Base-by-base conservation (phyloP, 495 filamentous ascomycete genomes). In the Annulohypoxylon stygium region DNA sequence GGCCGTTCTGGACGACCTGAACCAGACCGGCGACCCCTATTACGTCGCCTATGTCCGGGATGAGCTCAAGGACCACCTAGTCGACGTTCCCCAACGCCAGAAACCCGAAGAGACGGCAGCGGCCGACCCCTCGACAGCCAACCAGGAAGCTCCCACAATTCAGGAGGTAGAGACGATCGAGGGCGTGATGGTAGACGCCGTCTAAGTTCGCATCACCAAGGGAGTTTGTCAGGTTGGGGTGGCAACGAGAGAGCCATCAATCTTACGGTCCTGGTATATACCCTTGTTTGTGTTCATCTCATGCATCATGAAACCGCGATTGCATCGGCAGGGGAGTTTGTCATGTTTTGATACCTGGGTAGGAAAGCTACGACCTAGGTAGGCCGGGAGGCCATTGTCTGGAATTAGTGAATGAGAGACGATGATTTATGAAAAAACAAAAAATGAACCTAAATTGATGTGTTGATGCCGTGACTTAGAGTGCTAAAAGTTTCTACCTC, bases 31-130 rank as follows among this genome's bases (percentile, higher is more conserved):
- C 1, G 97, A 94, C 30, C 93, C 94, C 1, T 97, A 97, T 76
- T 97, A 95, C 78, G 87, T 97, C 18, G 93, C 94, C 14, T 97
- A 97, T 74, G 90, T 97, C 16, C 85, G 87, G 41, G 90, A 91
- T 23, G 78, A 85, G 6, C 80, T 87, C 65, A 90, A 90, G 67
- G 82, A 88, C 20, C 76, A 87, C 9, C 75, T 93, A 1, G 91
- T 93, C 37, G 85, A 91, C 61, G 78, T 83, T 8, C 83, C 84
- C 14, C 75, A 76, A 33, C 79, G 81, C 9, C 43, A 6, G 2
- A 64, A 54, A 18, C 39, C 51, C 7, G 63, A 64, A 25, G 14
- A 12, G 8, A 41, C 63, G 41, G 45, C 60, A 18, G 14, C 16
- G 8, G 50, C 63, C 25, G 45, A 16, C 50, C 14, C 33, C 11